phyloP scores from a whole-genome alignment of 2,329 filamentous ascomycete genomes.

The Sodiomyces alkalinus region DNA sequence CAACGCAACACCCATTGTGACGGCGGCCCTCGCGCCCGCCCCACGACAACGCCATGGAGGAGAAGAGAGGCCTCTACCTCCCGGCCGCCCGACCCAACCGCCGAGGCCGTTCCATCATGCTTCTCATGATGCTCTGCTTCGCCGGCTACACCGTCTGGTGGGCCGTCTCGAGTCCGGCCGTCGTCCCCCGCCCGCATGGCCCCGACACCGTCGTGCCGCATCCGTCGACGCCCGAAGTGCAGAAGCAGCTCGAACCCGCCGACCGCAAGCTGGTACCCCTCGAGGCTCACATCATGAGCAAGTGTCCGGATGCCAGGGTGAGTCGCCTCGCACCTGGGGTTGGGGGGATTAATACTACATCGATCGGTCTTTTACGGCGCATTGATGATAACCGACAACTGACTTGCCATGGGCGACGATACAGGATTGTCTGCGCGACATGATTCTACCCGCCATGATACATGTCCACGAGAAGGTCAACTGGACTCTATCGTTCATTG shows the following conservation, averaged over 20 bases:
- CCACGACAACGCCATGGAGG: constrained; percentile 5
- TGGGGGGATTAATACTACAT: too few relatives aligned
- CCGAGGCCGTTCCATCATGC: constrained; percentile 2
- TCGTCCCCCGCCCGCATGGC: too few relatives aligned
- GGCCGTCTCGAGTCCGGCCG: too few relatives aligned
- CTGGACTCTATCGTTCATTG: constrained; percentile 84
- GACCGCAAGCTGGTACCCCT: constrained; percentile 54
- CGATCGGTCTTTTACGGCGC: too few relatives aligned
- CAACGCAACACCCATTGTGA: too few relatives aligned
- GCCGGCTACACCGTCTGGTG: constrained; percentile 5
- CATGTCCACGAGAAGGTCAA: constrained; percentile 69
- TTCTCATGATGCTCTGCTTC: constrained; percentile 1
- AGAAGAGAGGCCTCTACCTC: constrained; percentile 5
- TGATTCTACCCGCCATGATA: constrained; percentile 81
- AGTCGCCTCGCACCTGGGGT: constrained; percentile 7
- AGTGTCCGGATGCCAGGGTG: constrained; percentile 78
- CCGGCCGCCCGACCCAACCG: constrained; percentile 1
- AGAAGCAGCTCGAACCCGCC: too few relatives aligned
- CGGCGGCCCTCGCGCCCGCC: not conserved
- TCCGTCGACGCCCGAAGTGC: too few relatives aligned
- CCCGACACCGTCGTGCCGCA: too few relatives aligned
- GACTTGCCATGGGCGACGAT: too few relatives aligned
- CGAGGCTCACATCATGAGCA: constrained; percentile 93
- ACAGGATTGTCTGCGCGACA: constrained; percentile 58
- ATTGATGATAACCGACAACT: too few relatives aligned